These are phyloP conservation scores for Xylaria scruposa DNA, from an alignment of 495 filamentous ascomycete genomes.

Conservation along the genomic window DNA sequence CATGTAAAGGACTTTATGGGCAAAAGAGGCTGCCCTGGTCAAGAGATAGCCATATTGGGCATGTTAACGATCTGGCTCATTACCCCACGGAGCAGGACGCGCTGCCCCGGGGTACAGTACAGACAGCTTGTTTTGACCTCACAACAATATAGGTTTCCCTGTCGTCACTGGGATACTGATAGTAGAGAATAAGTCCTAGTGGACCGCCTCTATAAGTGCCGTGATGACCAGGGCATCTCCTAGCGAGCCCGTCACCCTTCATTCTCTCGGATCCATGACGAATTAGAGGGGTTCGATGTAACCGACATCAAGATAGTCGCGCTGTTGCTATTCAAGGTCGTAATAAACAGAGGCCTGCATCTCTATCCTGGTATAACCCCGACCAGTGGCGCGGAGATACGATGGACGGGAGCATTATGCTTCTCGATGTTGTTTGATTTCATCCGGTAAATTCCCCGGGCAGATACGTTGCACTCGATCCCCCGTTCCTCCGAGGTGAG, in stretches of 20 bases:
- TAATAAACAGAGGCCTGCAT: constrained; percentile 2
- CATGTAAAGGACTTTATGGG: not conserved
- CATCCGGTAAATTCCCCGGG: not conserved
- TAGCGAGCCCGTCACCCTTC: constrained; percentile 8
- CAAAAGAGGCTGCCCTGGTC: not conserved
- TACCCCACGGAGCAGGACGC: constrained; percentile 6
- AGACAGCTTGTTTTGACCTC: constrained; percentile 15
- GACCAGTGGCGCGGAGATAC: not conserved
- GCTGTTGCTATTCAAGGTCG: not conserved
- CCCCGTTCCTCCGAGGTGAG: not conserved
- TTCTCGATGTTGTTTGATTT: not conserved
- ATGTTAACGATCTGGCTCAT: not conserved
- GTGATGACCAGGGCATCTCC: not conserved
- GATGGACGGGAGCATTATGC: not conserved
- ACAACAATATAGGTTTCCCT: not conserved
- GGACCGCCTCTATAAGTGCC: not conserved
- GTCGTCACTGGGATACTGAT: not conserved
- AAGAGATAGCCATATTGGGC: not conserved
- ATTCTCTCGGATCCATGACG: not conserved
- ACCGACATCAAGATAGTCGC: constrained; percentile 1
- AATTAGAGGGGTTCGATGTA: not conserved
- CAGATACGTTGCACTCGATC: constrained; percentile 2
- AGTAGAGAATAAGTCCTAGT: not conserved
- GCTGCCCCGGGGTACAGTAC: not conserved
- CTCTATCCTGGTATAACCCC: not conserved